Evolutionary conservation across 805 yeast species (phyloP), one percentile per base, ranked within the genome.

Genomic region (Ogataea zsoltii): DNA sequence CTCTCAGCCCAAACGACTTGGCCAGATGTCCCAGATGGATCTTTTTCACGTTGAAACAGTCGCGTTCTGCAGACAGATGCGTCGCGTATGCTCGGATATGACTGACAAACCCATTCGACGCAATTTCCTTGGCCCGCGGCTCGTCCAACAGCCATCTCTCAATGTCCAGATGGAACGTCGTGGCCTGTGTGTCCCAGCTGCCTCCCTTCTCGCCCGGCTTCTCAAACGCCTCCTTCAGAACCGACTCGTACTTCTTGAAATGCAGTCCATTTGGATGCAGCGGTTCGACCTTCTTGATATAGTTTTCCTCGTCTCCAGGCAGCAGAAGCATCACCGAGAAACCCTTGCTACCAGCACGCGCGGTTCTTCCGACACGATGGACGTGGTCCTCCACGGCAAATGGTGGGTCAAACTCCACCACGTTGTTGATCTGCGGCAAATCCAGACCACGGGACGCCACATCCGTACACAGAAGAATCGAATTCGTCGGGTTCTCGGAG

Each of bases 401-500:
- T 4, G 99, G 97, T 2, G 99, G 97, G 62, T 94, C 99, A 57
- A 83, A 85, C 65, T 94, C 99, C 15, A 94, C 74, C 26, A 94
- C 96, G 38, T 84, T 80, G 36, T 94, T 79, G 47, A 94, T 88
- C 41, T 80, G 76, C 2, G 97, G 96, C 45, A 94, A 70, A 72
- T 94, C 99, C 51, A 94, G 74, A 51, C 99, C 99, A 69, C 99
- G 82, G 28, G 98, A 83, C 0, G 97, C 99, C 50, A 94, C 98
- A 75, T 94, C 99, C 0, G 99, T 94, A 73, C 98, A 92, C 56
- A 94, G 79, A 58, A 94, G 72, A 16, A 94, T 74, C 2, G 74
- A 71, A 32, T 69, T 70, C 1, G 63, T 70, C 35, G 57, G 65
- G 56, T 63, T 62, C 51, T 68, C 75, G 31, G 72, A 69, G 66